phyloP scores from a whole-genome alignment of 2,329 filamentous ascomycete species.

The Cordyceps farinosa region DNA sequence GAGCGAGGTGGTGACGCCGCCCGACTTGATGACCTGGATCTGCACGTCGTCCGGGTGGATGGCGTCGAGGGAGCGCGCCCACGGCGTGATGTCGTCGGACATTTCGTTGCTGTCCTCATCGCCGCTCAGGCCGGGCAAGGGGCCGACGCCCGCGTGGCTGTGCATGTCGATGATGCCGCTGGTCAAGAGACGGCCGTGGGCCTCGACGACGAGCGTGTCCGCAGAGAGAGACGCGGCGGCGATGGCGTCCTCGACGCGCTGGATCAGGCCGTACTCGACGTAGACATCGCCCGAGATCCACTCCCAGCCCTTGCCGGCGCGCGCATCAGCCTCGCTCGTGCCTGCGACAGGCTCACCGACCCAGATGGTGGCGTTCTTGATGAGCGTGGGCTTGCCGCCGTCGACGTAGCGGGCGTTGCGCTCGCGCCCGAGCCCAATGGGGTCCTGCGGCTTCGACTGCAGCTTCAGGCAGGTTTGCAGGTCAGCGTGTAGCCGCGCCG shows the following conservation, averaged over 20 bases:
- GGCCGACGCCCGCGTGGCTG: constrained; percentile 59
- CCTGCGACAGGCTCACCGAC: constrained; percentile 56
- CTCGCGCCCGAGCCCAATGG: constrained; percentile 52
- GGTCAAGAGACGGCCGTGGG: constrained; percentile 58
- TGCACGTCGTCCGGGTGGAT: constrained; percentile 62
- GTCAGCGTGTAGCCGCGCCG: constrained; percentile 50
- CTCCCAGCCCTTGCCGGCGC: constrained; percentile 54
- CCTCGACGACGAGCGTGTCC: constrained; percentile 52
- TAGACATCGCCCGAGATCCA: constrained; percentile 61
- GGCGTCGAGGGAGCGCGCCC: constrained; percentile 63
- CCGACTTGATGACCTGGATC: constrained; percentile 66
- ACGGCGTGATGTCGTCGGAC: constrained; percentile 62
- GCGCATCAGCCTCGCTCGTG: constrained; percentile 49
- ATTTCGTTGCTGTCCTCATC: constrained; percentile 62
- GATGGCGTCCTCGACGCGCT: constrained; percentile 47
- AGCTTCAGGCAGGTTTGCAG: constrained; percentile 54
- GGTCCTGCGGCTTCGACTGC: constrained; percentile 51
- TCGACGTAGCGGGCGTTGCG: constrained; percentile 59
- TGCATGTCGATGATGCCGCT: constrained; percentile 71
- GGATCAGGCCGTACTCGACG: constrained; percentile 59
- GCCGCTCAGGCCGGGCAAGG: constrained; percentile 52
- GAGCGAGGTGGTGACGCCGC: constrained; percentile 67
- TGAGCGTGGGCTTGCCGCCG: constrained; percentile 57
- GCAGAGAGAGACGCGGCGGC: constrained; percentile 39
- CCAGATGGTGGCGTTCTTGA: constrained; percentile 66